Conservation (phyloP, 1,284 basidiomycete species). For the Cryptococcus sp. region DNA sequence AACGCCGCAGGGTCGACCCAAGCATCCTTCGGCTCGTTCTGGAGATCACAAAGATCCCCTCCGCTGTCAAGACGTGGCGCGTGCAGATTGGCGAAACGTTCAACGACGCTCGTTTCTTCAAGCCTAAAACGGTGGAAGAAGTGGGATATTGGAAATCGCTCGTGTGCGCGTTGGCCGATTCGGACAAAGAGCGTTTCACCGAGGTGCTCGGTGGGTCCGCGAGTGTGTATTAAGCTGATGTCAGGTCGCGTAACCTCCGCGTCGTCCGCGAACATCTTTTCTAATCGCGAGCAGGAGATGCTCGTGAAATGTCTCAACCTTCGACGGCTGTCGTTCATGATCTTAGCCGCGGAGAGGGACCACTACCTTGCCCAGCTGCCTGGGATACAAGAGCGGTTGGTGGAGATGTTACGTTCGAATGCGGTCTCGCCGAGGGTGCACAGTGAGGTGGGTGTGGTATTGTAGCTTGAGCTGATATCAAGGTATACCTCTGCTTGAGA, state of each 20-base stretch:
- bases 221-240: slow-evolving; percentile 1
- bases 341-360: slow-evolving; percentile 85
- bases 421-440: slow-evolving; percentile 81
- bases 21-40: slow-evolving; percentile 63
- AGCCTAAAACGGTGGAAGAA: slow-evolving; percentile 59
- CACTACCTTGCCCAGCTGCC: slow-evolving; percentile 88
- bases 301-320: slow-evolving; percentile 83
- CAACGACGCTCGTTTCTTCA: slow-evolving; percentile 85
- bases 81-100: slow-evolving; percentile 76
- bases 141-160: slow-evolving; percentile 72
- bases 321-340: slow-evolving; percentile 79
- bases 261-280: slow-evolving; percentile 93
- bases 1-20: slow-evolving; percentile 47
- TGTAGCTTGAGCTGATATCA: neutral
- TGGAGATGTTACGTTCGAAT: slow-evolving; percentile 80
- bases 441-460: slow-evolving; percentile 66
- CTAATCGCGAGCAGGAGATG: slow-evolving; percentile 93
- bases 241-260: slow-evolving; percentile 78
- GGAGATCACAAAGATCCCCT: slow-evolving; percentile 77
- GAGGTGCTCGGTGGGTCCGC: slow-evolving; percentile 72
- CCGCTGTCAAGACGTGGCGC: slow-evolving; percentile 83
- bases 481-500: slow-evolving; percentile 83
- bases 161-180: slow-evolving; percentile 75
- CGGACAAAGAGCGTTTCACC: slow-evolving; percentile 81
- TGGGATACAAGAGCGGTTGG: slow-evolving; percentile 91